Percentiles rank a stretch among this genome's conserved stretches.
These are phyloP conservation scores for Kluyveromyces aestuarii DNA, from an alignment of 805 yeast genomes.

Conservation along the genomic window DNA sequence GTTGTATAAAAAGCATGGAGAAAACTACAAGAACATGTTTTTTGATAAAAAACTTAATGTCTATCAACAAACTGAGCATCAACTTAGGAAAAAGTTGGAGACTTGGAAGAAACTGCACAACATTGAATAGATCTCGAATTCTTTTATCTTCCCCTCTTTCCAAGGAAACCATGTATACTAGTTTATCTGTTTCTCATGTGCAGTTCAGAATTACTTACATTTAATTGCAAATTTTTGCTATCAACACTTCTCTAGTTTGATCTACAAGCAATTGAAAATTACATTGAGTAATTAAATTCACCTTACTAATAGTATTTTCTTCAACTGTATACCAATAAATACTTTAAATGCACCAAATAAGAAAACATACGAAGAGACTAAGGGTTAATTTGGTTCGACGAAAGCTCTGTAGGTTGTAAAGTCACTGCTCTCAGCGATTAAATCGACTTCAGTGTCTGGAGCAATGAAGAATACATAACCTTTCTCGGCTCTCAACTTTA, in stretches of 20 bases:
- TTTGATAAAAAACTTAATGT: constrained; percentile 84
- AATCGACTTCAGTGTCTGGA: constrained; percentile 58
- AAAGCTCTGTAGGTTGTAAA: constrained; percentile 88
- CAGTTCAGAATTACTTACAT: not conserved
- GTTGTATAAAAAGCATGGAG: constrained; percentile 72
- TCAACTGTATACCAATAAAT: not conserved
- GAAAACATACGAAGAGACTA: not conserved
- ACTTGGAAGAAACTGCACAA: constrained; percentile 55
- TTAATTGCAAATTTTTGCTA: not conserved
- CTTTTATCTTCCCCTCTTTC: too few relatives aligned
- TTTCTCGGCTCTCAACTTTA: constrained; percentile 42
- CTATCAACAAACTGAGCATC: constrained; percentile 79
- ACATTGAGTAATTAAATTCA: not conserved
- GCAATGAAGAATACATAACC: constrained; percentile 85
- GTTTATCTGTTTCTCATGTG: not conserved
- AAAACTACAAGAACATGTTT: constrained; percentile 80
- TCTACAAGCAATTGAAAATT: not conserved
- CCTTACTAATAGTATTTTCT: not conserved
- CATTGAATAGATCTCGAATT: constrained; percentile 15
- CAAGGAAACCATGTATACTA: not conserved
- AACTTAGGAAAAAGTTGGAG: constrained; percentile 57
- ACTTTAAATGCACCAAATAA: not conserved
- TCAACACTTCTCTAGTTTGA: not conserved
- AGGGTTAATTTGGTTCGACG: constrained; percentile 47
- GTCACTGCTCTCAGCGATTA: constrained; percentile 41